Base-by-base conservation (phyloP, 1,139 yeast genomes). In the Saccharomycopsis crataegensis region DNA sequence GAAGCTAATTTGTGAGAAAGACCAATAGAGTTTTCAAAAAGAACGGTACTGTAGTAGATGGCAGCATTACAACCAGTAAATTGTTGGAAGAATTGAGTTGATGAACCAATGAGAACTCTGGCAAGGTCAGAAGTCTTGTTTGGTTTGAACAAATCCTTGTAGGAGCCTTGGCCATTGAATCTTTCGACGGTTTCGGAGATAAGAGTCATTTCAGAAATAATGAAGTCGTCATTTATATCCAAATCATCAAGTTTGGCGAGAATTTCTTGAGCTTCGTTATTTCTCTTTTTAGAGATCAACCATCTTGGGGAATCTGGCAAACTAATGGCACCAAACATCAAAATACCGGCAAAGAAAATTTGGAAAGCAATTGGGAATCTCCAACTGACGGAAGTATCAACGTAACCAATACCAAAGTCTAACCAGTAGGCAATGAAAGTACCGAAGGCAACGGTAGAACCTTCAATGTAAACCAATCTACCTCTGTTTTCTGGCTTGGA, bases 231-330 rank as follows among this genome's bases (percentile, higher is more conserved):
- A 55, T 75, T 72, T 6, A 65, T 55, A 59, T 62, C 52, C 55
- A 58, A 57, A 28, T 55, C 60, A 47, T 64, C 64, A 44, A 63
- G 49, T 17, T 55, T 53, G 33, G 55, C 66, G 54, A 71, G 60
- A 44, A 68, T 59, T 45, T 65, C 59, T 40, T 64, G 56, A 17
- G 84, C 83, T 59, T 80, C 82, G 47, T 75, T 74, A 56, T 70
- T 68, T 59, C 78, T 73, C 51, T 76, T 78, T 55, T 75, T 72
- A 31, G 82, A 72, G 60, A 83, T 70, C 60, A 84, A 74, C 86
- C 86, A 85, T 72, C 91, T 78, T 58, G 93, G 90, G 12, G 88
- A 82, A 64, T 84, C 91, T 14, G 86, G 86, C 63, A 79, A 71
- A 64, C 74, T 68, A 22, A 54, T 58, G 8, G 67, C 57, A 52